phyloP scores from a whole-genome alignment of 495 filamentous ascomycete genomes.

The Podospora comata region DNA sequence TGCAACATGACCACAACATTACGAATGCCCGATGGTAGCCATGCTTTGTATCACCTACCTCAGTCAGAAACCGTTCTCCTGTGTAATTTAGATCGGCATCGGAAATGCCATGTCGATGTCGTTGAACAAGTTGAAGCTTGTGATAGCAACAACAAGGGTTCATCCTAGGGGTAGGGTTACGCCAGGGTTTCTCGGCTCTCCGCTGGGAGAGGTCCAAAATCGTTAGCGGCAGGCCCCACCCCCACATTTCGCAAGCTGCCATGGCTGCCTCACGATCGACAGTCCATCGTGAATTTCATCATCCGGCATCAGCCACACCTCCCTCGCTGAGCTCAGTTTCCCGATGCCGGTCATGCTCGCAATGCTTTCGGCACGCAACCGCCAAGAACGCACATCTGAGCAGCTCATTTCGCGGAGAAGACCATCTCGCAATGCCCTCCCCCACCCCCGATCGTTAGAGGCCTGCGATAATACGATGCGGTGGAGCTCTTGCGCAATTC shows the following conservation, averaged over 20 bases:
- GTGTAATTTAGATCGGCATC: not conserved
- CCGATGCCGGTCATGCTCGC: not conserved
- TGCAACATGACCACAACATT: not conserved
- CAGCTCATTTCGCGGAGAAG: not conserved
- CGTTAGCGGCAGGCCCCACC: not conserved
- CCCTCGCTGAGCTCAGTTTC: conserved; percentile 6
- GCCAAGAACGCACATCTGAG: not conserved
- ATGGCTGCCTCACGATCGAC: not conserved
- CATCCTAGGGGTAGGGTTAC: conserved; percentile 2
- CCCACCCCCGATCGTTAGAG: not conserved
- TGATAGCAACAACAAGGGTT: conserved; percentile 3
- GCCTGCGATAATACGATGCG: not conserved
- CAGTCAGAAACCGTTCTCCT: not conserved
- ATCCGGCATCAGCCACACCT: conserved; percentile 10
- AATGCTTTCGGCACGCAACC: not conserved
- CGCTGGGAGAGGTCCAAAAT: not conserved
- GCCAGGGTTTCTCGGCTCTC: conserved; percentile 4
- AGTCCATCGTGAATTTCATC: not conserved
- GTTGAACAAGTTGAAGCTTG: conserved; percentile 3
- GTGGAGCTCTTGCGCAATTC: not conserved
- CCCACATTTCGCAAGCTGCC: not conserved
- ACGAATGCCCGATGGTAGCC: not conserved
- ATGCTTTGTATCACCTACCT: not conserved
- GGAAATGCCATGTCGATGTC: not conserved
- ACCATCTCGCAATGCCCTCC: not conserved